A percentile compares a stretch with the other conserved stretches of the same genome.
These are phyloP conservation scores for Myrmaecium sp. DNA, from an alignment of 2,329 filamentous ascomycete genomes.

Conservation along the genomic window DNA sequence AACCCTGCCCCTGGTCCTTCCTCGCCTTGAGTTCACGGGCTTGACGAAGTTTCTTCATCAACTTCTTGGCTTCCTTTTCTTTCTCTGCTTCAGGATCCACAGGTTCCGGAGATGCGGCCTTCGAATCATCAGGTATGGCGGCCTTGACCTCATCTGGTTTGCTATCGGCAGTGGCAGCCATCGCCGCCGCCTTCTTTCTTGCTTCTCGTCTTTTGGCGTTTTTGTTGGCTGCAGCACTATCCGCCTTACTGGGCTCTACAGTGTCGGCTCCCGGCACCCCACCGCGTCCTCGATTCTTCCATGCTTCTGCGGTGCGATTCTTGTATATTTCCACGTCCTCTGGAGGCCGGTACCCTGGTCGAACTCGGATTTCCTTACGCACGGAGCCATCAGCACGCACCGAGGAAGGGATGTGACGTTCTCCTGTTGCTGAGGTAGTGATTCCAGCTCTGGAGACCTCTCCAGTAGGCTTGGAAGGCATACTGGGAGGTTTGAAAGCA, in stretches of 20 bases:
- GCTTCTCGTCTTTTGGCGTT: conserved; percentile 68
- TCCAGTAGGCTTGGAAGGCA: conserved; percentile 15
- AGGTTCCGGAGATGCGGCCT: conserved; percentile 9
- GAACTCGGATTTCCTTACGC: conserved; percentile 86
- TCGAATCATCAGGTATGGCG: conserved; percentile 5
- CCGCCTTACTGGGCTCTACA: conserved; percentile 28
- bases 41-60: conserved; percentile 91
- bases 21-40: conserved; percentile 80
- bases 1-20: conserved; percentile 67
- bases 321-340: conserved; percentile 96
- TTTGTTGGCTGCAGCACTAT: conserved; percentile 48
- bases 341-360: conserved; percentile 81
- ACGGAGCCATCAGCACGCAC: conserved; percentile 73
- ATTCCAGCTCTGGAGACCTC: conserved; percentile 34
- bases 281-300: conserved; percentile 54
- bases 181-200: conserved; percentile 40
- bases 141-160: conserved; percentile 9
- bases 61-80: conserved; percentile 81
- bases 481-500: conserved; percentile 5
- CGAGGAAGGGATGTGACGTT: conserved; percentile 80
- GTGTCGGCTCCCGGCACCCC: conserved; percentile 58
- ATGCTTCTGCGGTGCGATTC: conserved; percentile 74
- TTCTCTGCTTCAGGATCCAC: conserved; percentile 57
- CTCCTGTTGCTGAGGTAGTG: conserved; percentile 55
- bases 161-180: conserved; percentile 29